These are phyloP conservation scores for Galeopsis tetrahit DNA, from an alignment of 257 asterid species.

Conservation along the genomic window DNA sequence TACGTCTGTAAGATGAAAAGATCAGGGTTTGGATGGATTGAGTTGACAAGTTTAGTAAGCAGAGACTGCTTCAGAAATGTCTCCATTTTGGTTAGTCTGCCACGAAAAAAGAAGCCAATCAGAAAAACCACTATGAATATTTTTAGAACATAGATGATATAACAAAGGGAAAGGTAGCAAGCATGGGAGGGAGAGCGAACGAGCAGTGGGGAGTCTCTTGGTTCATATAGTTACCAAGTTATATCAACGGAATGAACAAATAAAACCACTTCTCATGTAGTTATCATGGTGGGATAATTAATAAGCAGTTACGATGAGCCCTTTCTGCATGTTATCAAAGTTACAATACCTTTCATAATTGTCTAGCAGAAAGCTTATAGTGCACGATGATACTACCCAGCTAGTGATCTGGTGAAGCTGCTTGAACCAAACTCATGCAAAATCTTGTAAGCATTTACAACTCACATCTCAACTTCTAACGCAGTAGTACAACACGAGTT, in stretches of 20 bases:
- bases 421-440: background rate
- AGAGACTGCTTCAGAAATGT: constrained; percentile 41
- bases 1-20: constrained; percentile 49
- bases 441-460: constrained; percentile 7
- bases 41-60: constrained; percentile 47
- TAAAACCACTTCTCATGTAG: background rate
- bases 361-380: constrained; percentile 1
- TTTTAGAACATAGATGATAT: constrained; percentile 9
- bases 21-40: constrained; percentile 45
- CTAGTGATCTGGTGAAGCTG: constrained; percentile 21
- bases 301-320: background rate
- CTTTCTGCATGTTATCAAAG: too few relatives aligned
- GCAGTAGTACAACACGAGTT: background rate
- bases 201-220: background rate
- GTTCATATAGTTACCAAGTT: constrained; percentile 13
- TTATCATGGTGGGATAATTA: constrained; percentile 4
- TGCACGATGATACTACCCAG: constrained; percentile 2
- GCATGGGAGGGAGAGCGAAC: too few relatives aligned
- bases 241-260: background rate
- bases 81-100: constrained; percentile 63
- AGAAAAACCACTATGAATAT: constrained; percentile 12
- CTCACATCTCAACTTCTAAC: constrained; percentile 8
- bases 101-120: constrained; percentile 31
- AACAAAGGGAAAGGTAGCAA: too few relatives aligned
- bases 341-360: constrained; percentile 3